Evolutionary conservation across 495 filamentous ascomycete genomes (phyloP), one percentile per base, ranked within the genome.

Genomic region (Penicillium soppii): DNA sequence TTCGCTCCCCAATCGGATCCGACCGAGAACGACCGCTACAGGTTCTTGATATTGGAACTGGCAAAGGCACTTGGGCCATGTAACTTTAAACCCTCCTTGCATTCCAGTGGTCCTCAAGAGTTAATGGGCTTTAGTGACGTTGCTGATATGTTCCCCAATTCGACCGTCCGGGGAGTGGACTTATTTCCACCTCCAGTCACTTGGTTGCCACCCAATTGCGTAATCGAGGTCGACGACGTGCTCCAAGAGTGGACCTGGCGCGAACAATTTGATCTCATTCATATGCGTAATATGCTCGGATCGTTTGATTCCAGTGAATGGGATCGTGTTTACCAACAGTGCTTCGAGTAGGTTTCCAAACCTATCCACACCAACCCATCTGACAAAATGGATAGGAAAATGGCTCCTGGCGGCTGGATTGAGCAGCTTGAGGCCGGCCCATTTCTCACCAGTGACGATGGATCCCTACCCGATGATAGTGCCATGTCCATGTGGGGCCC

Each of bases 341-440:
- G 50, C 42, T 58, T 52, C 21, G 58, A 55, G 58, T 61, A 32
- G 30, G 50, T 50, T n/a, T 17, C 9, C n/a, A 19, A 3, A 15
- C 1, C 7, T 8, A 5, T 19, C 12, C 5, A 7, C 29, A 5
- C 3, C 5, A 10, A 7, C 7, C 23, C 10, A 33, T 43, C n/a
- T 51, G 7, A 43, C 29, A 7, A 1, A 2, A 9, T 15, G n/a
- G 5, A 30, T 23, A 61, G 58, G 1, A 66, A 66, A 23, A 50
- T 68, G 29, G 63, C 62, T 33, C 81, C 81, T 0, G 79, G 80
- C 40, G 81, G 73, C n/a, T 83, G 75, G 64, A 64, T 82, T 36
- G 81, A 84, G 50, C 61, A 79, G 44, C 71, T 81, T 48, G 79
- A 83, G 32, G 61, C 74, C 7, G 58, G 64, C 41, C 66, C 68